Evolutionary conservation across 257 asterid genomes (phyloP), one percentile per base, ranked within the genome.

Genomic region (Ilex asprella): DNA sequence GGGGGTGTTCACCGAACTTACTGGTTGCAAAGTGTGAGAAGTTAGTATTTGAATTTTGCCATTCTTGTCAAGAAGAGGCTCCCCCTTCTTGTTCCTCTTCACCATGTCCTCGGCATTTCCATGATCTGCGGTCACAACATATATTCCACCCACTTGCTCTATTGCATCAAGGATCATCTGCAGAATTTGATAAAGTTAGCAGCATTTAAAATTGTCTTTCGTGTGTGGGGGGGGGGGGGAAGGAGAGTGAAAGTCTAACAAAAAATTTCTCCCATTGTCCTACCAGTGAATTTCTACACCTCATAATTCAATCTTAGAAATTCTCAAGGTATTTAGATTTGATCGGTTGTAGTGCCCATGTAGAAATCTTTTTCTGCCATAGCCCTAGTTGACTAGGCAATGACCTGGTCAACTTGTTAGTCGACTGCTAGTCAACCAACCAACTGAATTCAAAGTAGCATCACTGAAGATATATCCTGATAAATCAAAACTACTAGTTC

Each of bases 71-170:
- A 89, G 84, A 62, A 67, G 84, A 27, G 99, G 97, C 65, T 89
- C 93, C 32, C 99, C 99, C 71, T 89, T 92, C 88, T 86, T 92
- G 86, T 92, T 73, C 72, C 99, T 86, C 76, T 92, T 92, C 68
- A 92, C 99, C 99, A 89, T 89, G 74, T 92, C 99, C 80, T 92
- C 99, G 0, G 97, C 97, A 70, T 92, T 92, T 64, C 99, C 99
- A 65, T 92, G 99, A 76, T 92, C 99, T 63, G 99, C 99, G 46
- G 99, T 92, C 10, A 92, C 91, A n/a, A 92, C 79, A 59, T 82
- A 92, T 41, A 92, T 89, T 63, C 99, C 97, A 53, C 99, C 91
- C 41, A 92, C 96, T 80, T 92, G 84, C 83, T 83, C 95, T 6
- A 92, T 75, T 15, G 96, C 95, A 41, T 92, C 99, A 53, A 92